Conservation (phyloP, 1,284 basidiomycete genomes). For the Ustilago lituana region DNA sequence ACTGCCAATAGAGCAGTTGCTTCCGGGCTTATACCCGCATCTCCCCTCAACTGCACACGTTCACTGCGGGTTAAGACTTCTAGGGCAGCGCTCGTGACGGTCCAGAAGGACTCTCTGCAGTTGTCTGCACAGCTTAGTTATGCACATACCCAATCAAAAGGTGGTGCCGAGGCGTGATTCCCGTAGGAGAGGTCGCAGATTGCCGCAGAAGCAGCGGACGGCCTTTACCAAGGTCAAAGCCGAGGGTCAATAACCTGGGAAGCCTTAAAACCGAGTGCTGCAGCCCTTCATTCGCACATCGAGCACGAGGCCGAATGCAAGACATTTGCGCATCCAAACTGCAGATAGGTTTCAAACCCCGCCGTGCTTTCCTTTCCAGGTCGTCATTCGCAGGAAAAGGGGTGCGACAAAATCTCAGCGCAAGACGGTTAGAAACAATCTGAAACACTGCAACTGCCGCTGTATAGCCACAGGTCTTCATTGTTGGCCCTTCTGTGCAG, state of each 20-base stretch:
- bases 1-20: neutral
- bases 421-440: neutral
- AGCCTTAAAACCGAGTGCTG: too few relatives aligned
- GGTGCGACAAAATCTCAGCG: too few relatives aligned
- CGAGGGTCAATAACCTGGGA: too few relatives aligned
- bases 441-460: too few relatives aligned
- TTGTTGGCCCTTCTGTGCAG: too few relatives aligned
- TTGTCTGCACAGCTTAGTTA: neutral
- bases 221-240: slow-evolving; percentile 6
- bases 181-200: neutral
- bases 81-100: neutral
- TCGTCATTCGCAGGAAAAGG: neutral
- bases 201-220: slow-evolving; percentile 1
- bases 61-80: neutral
- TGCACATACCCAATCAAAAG: slow-evolving; percentile 1
- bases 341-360: slow-evolving; percentile 11
- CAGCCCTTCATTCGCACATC: too few relatives aligned
- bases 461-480: too few relatives aligned
- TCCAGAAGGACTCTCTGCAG: neutral
- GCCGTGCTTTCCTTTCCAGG: neutral
- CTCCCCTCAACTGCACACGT: too few relatives aligned
- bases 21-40: neutral
- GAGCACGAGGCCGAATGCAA: neutral
- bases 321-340: neutral
- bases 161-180: neutral